phyloP scores from a whole-genome alignment of 2,329 filamentous ascomycete genomes.

The Hypoxylon sp. region DNA sequence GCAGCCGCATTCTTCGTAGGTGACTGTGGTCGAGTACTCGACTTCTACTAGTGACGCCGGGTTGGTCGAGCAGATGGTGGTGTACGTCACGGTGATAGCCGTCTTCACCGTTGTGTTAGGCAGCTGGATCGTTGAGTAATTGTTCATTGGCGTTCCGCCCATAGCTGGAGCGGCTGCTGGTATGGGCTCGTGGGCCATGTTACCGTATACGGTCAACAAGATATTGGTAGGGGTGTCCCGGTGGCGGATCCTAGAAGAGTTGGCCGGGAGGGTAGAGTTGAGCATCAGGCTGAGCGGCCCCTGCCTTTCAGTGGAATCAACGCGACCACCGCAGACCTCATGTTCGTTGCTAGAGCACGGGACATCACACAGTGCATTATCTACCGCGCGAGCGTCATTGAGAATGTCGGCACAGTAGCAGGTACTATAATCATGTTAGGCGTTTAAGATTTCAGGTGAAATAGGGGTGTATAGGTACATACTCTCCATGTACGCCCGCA shows the following conservation, averaged over 20 bases:
- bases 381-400: constrained; percentile 55
- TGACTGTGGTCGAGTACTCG: constrained; percentile 52
- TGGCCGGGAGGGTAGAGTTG: constrained; percentile 23
- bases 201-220: constrained; percentile 61
- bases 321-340: constrained; percentile 59
- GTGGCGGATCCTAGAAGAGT: constrained; percentile 40
- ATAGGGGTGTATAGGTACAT: constrained; percentile 25
- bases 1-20: constrained; percentile 48
- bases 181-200: constrained; percentile 48
- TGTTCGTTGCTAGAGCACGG: constrained; percentile 58
- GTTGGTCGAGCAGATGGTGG: constrained; percentile 53
- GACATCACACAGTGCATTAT: constrained; percentile 53
- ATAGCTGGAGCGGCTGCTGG: constrained; percentile 53
- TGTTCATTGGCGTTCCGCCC: constrained; percentile 37
- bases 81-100: constrained; percentile 52
- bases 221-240: constrained; percentile 48
- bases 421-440: constrained; percentile 41
- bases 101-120: constrained; percentile 39
- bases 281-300: background rate
- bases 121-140: background rate
- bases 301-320: constrained; percentile 19
- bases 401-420: constrained; percentile 62
- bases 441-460: background rate
- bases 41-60: constrained; percentile 50
- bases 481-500: constrained; percentile 56